phyloP scores from a whole-genome alignment of 2,329 filamentous ascomycete genomes.

The Paraphaeosphaeria minitans region DNA sequence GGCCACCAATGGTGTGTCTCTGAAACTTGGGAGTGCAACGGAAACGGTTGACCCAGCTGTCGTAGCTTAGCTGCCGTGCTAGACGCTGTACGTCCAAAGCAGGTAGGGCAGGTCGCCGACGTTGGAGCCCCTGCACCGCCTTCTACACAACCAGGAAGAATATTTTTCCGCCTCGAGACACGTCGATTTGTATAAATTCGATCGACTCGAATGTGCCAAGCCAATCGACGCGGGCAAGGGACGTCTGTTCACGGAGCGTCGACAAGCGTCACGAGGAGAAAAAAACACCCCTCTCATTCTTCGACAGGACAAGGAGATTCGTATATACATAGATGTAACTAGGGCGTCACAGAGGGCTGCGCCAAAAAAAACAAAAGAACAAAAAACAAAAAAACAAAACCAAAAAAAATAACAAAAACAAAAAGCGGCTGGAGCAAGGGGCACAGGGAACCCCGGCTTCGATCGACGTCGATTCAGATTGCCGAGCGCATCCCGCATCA shows the following conservation, averaged over 20 bases:
- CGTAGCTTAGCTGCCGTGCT: constrained; percentile 15
- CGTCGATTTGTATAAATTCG: background rate
- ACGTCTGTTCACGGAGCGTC: constrained; percentile 9
- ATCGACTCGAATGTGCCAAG: constrained; percentile 16
- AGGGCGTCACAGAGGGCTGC: constrained; percentile 11
- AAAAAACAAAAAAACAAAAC: no score
- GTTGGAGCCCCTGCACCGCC: constrained; percentile 21
- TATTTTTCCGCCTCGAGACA: constrained; percentile 2
- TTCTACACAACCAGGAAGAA: constrained; percentile 22
- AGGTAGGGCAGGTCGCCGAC: constrained; percentile 34
- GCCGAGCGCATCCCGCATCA: constrained; percentile 37
- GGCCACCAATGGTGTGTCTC: constrained; percentile 17
- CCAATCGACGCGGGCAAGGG: constrained; percentile 29
- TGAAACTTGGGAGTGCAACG: constrained; percentile 29
- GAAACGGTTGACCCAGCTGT: constrained; percentile 28
- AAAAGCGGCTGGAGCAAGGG: constrained; percentile 4
- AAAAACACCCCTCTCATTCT: constrained; percentile 7
- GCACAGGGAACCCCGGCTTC: constrained; percentile 30
- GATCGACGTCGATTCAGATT: constrained; percentile 44
- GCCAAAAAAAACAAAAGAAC: constrained; percentile 17
- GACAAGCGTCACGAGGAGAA: constrained; percentile 4
- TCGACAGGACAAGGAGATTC: constrained; percentile 12
- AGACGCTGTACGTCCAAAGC: constrained; percentile 27
- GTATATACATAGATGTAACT: constrained; percentile 9
- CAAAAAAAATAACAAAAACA: no score